A percentile compares a stretch with the other conserved stretches of the same genome.
Evolutionary conservation across 2,329 filamentous ascomycete species (phyloP).

Genomic region (Hirsutella rhossiliensis): DNA sequence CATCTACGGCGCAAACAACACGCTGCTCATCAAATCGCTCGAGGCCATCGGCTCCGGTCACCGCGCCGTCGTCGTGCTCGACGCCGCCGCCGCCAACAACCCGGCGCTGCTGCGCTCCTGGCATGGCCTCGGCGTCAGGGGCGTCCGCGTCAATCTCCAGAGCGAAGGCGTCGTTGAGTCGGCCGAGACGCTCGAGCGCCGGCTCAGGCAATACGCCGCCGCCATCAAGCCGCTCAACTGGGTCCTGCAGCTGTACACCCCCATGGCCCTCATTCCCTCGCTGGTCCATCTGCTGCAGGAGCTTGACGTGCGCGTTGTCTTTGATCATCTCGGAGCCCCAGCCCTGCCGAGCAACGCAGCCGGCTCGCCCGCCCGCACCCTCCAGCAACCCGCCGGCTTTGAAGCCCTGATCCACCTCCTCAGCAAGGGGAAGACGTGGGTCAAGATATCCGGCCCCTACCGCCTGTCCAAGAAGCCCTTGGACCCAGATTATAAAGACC

Average conservation of each 20-base stretch:
- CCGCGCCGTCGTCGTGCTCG: conserved; percentile 1
- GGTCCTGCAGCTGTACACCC: conserved; percentile 1
- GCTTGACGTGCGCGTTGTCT: background rate
- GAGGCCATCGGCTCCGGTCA: background rate
- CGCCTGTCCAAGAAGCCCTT: conserved; percentile 30
- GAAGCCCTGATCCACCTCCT: conserved; percentile 22
- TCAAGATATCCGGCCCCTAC: conserved; percentile 49
- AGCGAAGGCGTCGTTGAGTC: background rate
- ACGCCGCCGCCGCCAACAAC: background rate
- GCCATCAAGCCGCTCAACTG: conserved; percentile 1
- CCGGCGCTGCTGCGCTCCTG: background rate
- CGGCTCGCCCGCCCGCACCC: conserved; percentile 1
- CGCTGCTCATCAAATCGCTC: conserved; percentile 1
- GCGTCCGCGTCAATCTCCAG: conserved; percentile 1
- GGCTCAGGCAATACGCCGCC: background rate
- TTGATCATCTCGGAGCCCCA: conserved; percentile 1
- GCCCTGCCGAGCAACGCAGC: background rate
- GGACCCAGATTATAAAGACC: conserved; percentile 23
- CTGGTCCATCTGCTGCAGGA: background rate
- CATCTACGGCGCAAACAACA: conserved; percentile 1
- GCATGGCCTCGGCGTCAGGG: conserved; percentile 1
- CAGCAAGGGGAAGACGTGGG: conserved; percentile 33
- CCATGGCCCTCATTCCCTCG: background rate
- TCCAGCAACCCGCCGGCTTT: conserved; percentile 13
- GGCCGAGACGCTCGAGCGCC: background rate